Base-by-base conservation (phyloP, 345 rosid genomes). In the Brassica incana region DNA sequence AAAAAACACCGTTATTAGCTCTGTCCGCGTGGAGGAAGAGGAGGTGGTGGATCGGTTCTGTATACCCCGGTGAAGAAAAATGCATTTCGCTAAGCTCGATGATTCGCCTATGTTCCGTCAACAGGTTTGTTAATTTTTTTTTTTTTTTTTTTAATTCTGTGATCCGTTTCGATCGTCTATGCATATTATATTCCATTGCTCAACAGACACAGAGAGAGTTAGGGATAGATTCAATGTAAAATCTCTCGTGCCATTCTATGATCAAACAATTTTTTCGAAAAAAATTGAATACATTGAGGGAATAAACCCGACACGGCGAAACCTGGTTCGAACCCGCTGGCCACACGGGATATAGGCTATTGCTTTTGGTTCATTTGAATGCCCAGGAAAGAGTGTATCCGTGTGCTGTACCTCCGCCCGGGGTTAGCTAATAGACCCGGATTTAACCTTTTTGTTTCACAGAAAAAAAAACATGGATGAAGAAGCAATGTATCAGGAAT, bases 31-130 rank as follows among this genome's bases (percentile, higher is more conserved):
- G 40, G 67, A 33, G 20, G 18, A 20, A 5, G 61, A 36, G 32
- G 38, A 6, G 78, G 66, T 66, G 23, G 64, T 82, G 73, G 69
- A 72, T 10, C 68, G 40, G 40, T 43, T 76, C 69, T 27, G 74
- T 6, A 15, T 63, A 6, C 40, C 25, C 23, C 58, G 4, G 18
- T 14, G 20, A 16, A 45, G 11, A 38, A 91, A 48, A 12, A 50
- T 91, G 97, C 83, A 86, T 70, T 91, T 91, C 87, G 10, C 91
- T 5, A 88, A 85, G 81, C 97, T 91, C 68, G 97, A 91, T 69
- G 97, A 91, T 83, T 90, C 97, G 36, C 97, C 97, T 45, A 91
- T 91, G 97, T 86, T 91, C 67, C 88, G 97, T 50, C 97, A 90
- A 73, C 91, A 91, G 97, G 94, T 91, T 71, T 30, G 9, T 56